These are phyloP conservation scores for Sparassis latifolia DNA, from an alignment of 1,284 basidiomycete genomes.

Conservation along the genomic window DNA sequence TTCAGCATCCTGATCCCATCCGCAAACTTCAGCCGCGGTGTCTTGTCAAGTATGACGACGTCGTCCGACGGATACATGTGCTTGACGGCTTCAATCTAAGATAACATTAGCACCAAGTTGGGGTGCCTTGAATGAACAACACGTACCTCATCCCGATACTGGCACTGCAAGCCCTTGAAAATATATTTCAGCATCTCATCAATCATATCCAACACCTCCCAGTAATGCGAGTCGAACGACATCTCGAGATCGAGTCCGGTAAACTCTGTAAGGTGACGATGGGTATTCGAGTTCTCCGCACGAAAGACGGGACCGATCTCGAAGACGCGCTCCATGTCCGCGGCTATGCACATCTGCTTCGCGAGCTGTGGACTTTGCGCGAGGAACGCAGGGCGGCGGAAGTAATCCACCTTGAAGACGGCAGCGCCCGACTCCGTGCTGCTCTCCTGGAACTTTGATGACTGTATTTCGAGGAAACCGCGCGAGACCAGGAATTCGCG, in stretches of 20 bases:
- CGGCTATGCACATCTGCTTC: slow-evolving; percentile 74
- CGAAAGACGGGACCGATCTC: slow-evolving; percentile 71
- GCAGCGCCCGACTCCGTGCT: slow-evolving; percentile 63
- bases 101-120: neutral
- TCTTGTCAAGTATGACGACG: slow-evolving; percentile 43
- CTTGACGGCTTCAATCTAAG: slow-evolving; percentile 47
- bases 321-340: slow-evolving; percentile 66
- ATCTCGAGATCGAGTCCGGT: slow-evolving; percentile 71
- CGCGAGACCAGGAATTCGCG: slow-evolving; percentile 49
- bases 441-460: slow-evolving; percentile 66
- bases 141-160: slow-evolving; percentile 30
- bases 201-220: slow-evolving; percentile 40
- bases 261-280: slow-evolving; percentile 73
- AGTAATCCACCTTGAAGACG: slow-evolving; percentile 74
- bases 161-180: slow-evolving; percentile 29
- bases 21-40: slow-evolving; percentile 43
- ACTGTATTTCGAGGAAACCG: slow-evolving; percentile 63
- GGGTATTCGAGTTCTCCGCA: slow-evolving; percentile 70
- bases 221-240: slow-evolving; percentile 65
- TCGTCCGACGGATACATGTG: slow-evolving; percentile 53
- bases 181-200: slow-evolving; percentile 34
- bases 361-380: slow-evolving; percentile 68
- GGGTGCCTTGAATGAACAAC: neutral
- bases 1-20: slow-evolving; percentile 55
- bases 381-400: slow-evolving; percentile 58